Evolutionary conservation across 176 grass and related monocot genomes (phyloP).

Genomic region (Triticum dicoccoides): DNA sequence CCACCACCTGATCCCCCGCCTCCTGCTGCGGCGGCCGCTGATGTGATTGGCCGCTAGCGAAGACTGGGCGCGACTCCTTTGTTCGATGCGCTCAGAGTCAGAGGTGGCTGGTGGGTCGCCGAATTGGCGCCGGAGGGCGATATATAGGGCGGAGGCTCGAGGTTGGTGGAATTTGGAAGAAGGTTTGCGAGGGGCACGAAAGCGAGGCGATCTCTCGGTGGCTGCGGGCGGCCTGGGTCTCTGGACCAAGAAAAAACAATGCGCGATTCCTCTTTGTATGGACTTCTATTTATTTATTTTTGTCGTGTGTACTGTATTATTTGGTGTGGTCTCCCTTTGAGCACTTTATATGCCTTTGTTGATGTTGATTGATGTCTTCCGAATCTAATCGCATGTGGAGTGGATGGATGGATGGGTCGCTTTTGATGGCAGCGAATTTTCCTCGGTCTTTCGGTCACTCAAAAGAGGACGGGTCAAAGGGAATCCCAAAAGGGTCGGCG

Average conservation of each 20-base stretch:
- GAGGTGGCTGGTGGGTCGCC: not conserved
- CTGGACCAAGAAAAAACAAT: constrained; percentile 17
- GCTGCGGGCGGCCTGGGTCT: not conserved
- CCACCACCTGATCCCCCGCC: not conserved
- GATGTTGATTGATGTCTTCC: no score
- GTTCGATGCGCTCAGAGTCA: not conserved
- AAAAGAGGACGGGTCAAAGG: no score
- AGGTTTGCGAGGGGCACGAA: constrained; percentile 13
- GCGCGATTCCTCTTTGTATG: not conserved
- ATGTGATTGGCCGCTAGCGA: not conserved
- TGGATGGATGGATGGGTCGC: no score
- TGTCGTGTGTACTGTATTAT: not conserved
- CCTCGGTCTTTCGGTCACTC: no score
- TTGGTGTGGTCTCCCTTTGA: not conserved
- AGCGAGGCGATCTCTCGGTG: not conserved
- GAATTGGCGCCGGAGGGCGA: constrained; percentile 7
- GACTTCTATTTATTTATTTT: not conserved
- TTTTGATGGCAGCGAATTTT: no score
- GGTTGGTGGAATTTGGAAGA: constrained; percentile 28
- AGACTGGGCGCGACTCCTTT: not conserved
- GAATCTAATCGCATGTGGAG: no score
- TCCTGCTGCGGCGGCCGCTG: not conserved
- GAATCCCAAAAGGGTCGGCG: no score
- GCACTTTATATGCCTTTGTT: not conserved
- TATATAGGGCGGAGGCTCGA: constrained; percentile 1